Conservation (phyloP, 495 filamentous ascomycete genomes). For the Hypoxylon fragiforme region DNA sequence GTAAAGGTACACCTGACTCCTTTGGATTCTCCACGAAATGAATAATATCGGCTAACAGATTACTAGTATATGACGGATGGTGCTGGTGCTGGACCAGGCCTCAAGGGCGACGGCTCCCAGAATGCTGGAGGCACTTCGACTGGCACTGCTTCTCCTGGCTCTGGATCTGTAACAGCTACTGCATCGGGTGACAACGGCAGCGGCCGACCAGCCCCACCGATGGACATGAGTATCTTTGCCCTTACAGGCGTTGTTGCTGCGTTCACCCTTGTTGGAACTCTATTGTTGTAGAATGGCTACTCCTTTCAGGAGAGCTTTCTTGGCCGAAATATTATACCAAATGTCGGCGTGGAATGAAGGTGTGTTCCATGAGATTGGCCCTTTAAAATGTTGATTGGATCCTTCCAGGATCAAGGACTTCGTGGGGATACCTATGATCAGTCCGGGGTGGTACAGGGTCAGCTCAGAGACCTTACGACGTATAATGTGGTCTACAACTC, state of each 20-base stretch:
- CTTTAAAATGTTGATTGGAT: constrained; percentile 1
- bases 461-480: neutral
- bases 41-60: constrained; percentile 15
- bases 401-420: neutral
- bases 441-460: no score
- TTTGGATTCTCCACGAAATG: neutral
- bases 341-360: neutral
- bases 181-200: constrained; percentile 43
- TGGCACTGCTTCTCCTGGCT: constrained; percentile 64
- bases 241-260: constrained; percentile 57
- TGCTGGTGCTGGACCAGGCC: constrained; percentile 72
- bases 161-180: constrained; percentile 55
- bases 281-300: constrained; percentile 54
- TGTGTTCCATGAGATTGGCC: constrained; percentile 1
- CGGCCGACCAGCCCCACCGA: constrained; percentile 45
- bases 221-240: constrained; percentile 59
- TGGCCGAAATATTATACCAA: no score
- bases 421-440: constrained; percentile 19
- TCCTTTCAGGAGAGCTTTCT: neutral
- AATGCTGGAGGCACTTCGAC: constrained; percentile 62
- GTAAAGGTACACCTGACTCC: constrained; percentile 36
- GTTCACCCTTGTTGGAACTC: constrained; percentile 67
- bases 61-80: constrained; percentile 70
- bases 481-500: neutral
- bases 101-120: constrained; percentile 73